Evolutionary conservation across 305 asterid species (phyloP).

Genomic region (Fraxinus baroniana): DNA sequence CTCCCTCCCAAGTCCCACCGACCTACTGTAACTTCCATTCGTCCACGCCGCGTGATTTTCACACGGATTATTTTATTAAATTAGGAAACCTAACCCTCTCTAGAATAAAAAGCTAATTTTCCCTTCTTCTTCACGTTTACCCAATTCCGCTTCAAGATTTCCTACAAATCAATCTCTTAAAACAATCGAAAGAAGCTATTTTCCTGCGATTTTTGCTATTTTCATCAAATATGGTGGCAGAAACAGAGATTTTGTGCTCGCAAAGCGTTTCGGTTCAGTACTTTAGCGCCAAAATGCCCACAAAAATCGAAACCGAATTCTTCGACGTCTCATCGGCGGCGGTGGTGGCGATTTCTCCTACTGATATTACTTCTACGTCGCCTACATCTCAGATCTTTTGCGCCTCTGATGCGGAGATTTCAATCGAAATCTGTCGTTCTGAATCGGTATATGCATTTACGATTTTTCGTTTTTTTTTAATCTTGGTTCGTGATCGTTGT

Average conservation of each 20-base stretch:
- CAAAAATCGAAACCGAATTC: too few relatives aligned
- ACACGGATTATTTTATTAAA: background rate
- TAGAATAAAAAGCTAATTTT: background rate
- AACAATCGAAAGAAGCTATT: background rate
- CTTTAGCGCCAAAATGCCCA: too few relatives aligned
- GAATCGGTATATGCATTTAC: constrained; percentile 35
- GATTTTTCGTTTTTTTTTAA: background rate
- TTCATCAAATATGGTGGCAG: background rate
- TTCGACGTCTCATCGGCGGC: constrained; percentile 22
- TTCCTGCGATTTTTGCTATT: background rate
- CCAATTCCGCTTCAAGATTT: background rate
- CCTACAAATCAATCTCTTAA: background rate
- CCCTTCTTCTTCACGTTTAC: background rate
- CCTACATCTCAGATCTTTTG: constrained; percentile 17
- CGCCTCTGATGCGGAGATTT: constrained; percentile 16
- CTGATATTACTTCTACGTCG: constrained; percentile 18
- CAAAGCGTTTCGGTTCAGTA: too few relatives aligned
- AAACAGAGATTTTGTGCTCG: too few relatives aligned
- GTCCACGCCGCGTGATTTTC: background rate
- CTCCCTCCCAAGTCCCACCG: background rate
- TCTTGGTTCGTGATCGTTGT: background rate
- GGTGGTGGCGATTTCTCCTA: background rate
- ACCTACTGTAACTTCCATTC: background rate
- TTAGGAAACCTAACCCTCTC: background rate
- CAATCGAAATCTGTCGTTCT: constrained; percentile 41